phyloP scores from a whole-genome alignment of 1,139 yeast species.

The Sugiyamaella xylanicola region DNA sequence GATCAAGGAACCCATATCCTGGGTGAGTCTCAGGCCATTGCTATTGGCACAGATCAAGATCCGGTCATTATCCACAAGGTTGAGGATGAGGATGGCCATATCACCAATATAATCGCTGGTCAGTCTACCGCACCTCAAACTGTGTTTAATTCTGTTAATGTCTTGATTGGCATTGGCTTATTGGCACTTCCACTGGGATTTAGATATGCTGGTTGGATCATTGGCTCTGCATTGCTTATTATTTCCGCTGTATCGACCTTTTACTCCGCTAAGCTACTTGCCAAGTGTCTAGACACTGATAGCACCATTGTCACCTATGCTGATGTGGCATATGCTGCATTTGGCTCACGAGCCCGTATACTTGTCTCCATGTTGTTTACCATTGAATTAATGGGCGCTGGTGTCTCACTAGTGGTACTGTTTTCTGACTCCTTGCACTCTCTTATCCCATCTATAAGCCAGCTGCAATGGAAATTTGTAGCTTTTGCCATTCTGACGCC shows the following conservation, averaged over 20 bases:
- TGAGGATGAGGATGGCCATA: conserved; percentile 71
- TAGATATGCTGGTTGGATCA: conserved; percentile 75
- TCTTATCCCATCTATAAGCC: conserved; percentile 57
- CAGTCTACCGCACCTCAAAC: conserved; percentile 91
- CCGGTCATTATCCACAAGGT: conserved; percentile 63
- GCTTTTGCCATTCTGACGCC: conserved; percentile 63
- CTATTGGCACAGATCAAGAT: conserved; percentile 50
- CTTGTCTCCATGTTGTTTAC: conserved; percentile 72
- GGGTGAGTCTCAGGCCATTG: conserved; percentile 35
- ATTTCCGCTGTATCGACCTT: conserved; percentile 64
- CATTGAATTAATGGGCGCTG: conserved; percentile 75
- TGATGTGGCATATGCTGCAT: conserved; percentile 79
- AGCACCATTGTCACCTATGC: conserved; percentile 83
- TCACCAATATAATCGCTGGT: conserved; percentile 75
- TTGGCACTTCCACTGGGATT: conserved; percentile 82
- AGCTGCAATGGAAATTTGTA: conserved; percentile 57
- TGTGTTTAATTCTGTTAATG: conserved; percentile 81
- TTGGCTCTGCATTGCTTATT: conserved; percentile 59
- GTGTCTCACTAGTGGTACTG: conserved; percentile 71
- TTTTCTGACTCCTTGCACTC: conserved; percentile 84
- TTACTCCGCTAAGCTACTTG: conserved; percentile 66
- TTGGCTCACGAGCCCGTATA: conserved; percentile 60
- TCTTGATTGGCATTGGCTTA: conserved; percentile 83
- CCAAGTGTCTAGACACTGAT: conserved; percentile 71
- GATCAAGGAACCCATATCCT: conserved; percentile 32